These are phyloP conservation scores for Cylindrotheca fusiformis DNA, from an alignment of 108 stramenopile species.

Conservation along the genomic window DNA sequence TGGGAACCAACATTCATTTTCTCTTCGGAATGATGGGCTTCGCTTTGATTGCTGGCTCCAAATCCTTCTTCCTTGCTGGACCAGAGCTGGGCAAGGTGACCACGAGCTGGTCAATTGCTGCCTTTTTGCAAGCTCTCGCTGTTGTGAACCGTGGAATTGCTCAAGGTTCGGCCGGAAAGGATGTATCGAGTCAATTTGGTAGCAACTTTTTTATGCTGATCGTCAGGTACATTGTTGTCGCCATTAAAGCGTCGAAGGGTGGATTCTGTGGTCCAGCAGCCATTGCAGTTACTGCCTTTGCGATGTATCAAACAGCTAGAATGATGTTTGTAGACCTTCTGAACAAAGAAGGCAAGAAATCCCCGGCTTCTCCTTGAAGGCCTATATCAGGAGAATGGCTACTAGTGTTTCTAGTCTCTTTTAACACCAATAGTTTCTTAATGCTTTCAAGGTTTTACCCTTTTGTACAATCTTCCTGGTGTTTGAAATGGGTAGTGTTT, in stretches of 20 bases:
- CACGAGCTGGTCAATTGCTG: conserved; percentile 8
- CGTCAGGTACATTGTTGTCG: conserved; percentile 3
- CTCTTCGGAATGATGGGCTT: conserved; percentile 21
- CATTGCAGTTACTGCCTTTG: neutral
- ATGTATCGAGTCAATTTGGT: conserved; percentile 2
- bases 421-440: too few species aligned
- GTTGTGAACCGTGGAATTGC: conserved; percentile 20
- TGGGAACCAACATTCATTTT: conserved; percentile 32
- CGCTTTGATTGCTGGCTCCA: conserved; percentile 9
- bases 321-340: neutral
- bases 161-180: conserved; percentile 4
- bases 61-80: conserved; percentile 11
- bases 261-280: conserved; percentile 1
- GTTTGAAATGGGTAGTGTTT: too few species aligned
- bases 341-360: neutral
- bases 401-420: too few species aligned
- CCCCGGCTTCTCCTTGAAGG: too few species aligned
- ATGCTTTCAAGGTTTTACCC: too few species aligned
- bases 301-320: conserved; percentile 4
- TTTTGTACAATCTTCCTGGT: too few species aligned
- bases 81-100: conserved; percentile 9
- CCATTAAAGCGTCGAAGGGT: conserved; percentile 1
- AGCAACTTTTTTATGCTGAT: conserved; percentile 15
- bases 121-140: conserved; percentile 10
- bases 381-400: too few species aligned